Conservation (phyloP, 306 rosid species). For the Cicer cuneatum region DNA sequence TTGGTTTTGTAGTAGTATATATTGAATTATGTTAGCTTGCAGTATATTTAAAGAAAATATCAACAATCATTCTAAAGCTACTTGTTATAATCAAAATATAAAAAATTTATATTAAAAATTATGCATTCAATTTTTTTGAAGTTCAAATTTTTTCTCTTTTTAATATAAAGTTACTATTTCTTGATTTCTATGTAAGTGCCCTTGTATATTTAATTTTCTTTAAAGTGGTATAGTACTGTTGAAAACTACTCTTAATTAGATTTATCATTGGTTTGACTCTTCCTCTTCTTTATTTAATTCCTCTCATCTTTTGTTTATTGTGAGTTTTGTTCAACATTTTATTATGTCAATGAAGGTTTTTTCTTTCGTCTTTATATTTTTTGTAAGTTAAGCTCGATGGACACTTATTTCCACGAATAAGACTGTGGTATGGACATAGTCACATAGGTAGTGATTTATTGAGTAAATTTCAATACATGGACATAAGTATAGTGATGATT, state of each 20-base stretch:
- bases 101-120: too few relatives aligned
- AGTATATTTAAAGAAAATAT: too few relatives aligned
- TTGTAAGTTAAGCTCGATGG: conserved; percentile 35
- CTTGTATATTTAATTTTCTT: too few relatives aligned
- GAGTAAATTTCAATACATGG: background rate
- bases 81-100: too few relatives aligned
- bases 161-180: too few relatives aligned
- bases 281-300: background rate
- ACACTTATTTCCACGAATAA: conserved; percentile 13
- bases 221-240: conserved; percentile 29
- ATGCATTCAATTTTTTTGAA: too few relatives aligned
- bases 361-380: background rate
- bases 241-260: background rate
- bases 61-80: too few relatives aligned
- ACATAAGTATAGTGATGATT: too few relatives aligned
- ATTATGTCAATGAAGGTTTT: conserved; percentile 9
- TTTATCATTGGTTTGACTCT: background rate
- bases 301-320: background rate
- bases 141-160: too few relatives aligned
- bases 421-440: conserved; percentile 20
- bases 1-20: too few relatives aligned
- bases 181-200: too few relatives aligned
- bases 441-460: conserved; percentile 38
- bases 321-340: conserved; percentile 33
- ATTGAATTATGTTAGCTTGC: too few relatives aligned